Evolutionary conservation across 73 alveolate species (phyloP).

Genomic region (Stentor roeselii): DNA sequence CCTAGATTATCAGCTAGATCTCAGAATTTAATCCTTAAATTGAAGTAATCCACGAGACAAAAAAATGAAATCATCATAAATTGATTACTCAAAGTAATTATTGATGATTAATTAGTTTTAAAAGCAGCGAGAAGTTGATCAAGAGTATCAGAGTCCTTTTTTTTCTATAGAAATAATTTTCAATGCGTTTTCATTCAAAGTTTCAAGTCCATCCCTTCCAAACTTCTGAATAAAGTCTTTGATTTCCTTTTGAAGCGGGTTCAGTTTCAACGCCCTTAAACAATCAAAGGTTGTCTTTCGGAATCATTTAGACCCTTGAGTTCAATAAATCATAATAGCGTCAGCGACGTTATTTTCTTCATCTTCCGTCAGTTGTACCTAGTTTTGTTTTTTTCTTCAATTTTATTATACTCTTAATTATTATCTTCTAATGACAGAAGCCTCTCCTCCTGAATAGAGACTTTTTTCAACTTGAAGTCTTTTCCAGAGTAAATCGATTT

Average conservation of each 20-base stretch:
- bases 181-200: background rate
- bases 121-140: conserved; percentile 16
- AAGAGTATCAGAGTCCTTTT: conserved; percentile 16
- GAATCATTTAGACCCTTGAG: background rate
- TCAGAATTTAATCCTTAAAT: too few relatives aligned
- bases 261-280: conserved; percentile 2
- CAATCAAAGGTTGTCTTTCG: background rate
- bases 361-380: background rate
- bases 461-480: too few relatives aligned
- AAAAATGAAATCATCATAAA: too few relatives aligned
- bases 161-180: background rate
- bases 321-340: background rate
- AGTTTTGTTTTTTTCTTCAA: background rate
- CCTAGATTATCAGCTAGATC: too few relatives aligned
- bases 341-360: background rate
- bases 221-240: background rate
- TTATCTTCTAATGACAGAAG: too few relatives aligned
- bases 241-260: conserved; percentile 23
- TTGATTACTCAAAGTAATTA: too few relatives aligned
- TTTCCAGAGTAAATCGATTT: too few relatives aligned
- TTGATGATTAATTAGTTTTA: too few relatives aligned
- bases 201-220: conserved; percentile 1
- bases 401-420: too few relatives aligned
- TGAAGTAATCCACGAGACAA: too few relatives aligned
- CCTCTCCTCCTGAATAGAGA: too few relatives aligned